Percentiles rank a stretch among this genome's conserved stretches.
Conservation (phyloP, 148 eudicot species). For the Diospyros lotus region DNA sequence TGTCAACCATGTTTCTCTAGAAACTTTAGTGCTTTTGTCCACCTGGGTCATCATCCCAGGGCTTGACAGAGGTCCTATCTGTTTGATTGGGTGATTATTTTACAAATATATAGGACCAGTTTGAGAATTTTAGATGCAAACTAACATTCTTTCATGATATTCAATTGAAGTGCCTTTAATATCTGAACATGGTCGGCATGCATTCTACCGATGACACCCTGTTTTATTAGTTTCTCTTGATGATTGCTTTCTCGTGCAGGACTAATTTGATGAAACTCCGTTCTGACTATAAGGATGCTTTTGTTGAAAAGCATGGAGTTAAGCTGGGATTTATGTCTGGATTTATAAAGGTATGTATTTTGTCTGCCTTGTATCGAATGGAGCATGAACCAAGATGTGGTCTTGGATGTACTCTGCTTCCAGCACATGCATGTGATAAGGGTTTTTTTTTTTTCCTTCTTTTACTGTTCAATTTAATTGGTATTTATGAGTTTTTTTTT, state of each 20-base stretch:
- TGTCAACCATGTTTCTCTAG: neutral
- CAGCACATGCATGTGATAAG: neutral
- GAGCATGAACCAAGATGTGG: constrained; percentile 1
- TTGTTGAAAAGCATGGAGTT: constrained; percentile 89
- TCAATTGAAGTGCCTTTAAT: neutral
- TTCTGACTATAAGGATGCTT: constrained; percentile 85
- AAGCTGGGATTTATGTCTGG: constrained; percentile 93
- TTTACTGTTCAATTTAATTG: neutral
- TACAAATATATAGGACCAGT: neutral
- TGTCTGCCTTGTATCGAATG: neutral
- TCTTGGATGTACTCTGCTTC: neutral
- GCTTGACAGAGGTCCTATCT: neutral
- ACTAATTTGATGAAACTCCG: constrained; percentile 93
- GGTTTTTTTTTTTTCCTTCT: neutral
- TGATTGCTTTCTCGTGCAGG: constrained; percentile 32
- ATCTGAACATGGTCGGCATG: neutral
- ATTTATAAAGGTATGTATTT: constrained; percentile 58
- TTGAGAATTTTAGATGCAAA: neutral
- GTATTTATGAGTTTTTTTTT: constrained; percentile 6
- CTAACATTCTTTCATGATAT: neutral
- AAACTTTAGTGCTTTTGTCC: neutral
- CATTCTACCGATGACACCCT: neutral
- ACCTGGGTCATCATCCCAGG: neutral
- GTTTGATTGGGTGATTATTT: neutral
- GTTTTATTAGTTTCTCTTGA: neutral